Percentiles rank a stretch among this genome's conserved stretches.
Conservation (phyloP, 2,329 filamentous ascomycete genomes). For the Alternaria hordeiaustralica region DNA sequence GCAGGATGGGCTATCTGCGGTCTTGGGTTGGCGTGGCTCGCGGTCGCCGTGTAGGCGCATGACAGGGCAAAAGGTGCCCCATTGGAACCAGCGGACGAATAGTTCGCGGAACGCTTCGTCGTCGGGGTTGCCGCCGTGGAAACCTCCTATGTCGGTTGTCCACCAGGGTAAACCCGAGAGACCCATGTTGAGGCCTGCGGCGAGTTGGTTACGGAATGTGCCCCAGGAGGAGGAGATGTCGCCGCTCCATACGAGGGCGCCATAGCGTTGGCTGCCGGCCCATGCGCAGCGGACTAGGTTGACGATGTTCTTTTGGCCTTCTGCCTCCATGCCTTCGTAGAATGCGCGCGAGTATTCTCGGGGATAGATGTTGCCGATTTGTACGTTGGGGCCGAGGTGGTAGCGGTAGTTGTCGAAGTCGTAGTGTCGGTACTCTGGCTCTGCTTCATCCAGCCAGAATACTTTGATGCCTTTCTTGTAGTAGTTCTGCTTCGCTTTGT, state of each 20-base stretch:
- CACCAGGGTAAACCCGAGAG: constrained; percentile 70
- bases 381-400: constrained; percentile 60
- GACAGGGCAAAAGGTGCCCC: constrained; percentile 71
- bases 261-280: constrained; percentile 68
- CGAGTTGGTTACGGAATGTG: constrained; percentile 65
- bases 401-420: constrained; percentile 73
- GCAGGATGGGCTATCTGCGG: constrained; percentile 47
- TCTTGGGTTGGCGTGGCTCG: constrained; percentile 62
- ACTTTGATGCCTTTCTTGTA: constrained; percentile 66
- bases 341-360: constrained; percentile 65
- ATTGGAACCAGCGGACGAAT: constrained; percentile 73
- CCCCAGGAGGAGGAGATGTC: constrained; percentile 71
- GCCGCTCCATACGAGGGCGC: constrained; percentile 70
- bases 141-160: constrained; percentile 75
- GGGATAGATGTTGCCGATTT: constrained; percentile 66
- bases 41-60: constrained; percentile 72
- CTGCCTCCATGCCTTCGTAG: constrained; percentile 63
- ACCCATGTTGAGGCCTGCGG: constrained; percentile 71
- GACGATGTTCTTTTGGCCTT: constrained; percentile 63
- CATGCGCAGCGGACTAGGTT: constrained; percentile 66
- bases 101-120: constrained; percentile 66
- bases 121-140: constrained; percentile 68
- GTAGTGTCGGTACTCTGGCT: constrained; percentile 69
- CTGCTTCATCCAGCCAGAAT: constrained; percentile 75
- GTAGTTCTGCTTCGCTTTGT: constrained; percentile 66